Conservation (phyloP, 352 stramenopile genomes). For the Phytophthora idaei region DNA sequence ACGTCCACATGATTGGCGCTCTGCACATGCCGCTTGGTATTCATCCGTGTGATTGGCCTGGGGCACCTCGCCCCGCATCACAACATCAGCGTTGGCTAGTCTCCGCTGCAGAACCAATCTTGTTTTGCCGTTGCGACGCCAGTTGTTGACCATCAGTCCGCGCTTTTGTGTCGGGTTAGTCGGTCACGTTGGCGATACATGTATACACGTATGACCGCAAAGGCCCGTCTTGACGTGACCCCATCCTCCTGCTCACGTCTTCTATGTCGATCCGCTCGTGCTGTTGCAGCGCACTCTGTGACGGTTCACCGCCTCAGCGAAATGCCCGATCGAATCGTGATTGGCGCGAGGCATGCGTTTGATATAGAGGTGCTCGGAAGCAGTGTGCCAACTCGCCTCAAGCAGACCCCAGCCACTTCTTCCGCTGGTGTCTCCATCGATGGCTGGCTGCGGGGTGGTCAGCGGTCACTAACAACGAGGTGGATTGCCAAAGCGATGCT, state of each 20-base stretch:
- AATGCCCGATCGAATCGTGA: slow-evolving; percentile 15
- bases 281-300: slow-evolving; percentile 18
- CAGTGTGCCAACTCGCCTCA: slow-evolving; percentile 3
- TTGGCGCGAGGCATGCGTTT: slow-evolving; percentile 34
- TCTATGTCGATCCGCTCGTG: slow-evolving; percentile 10
- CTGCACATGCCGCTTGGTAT: slow-evolving; percentile 21
- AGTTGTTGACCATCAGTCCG: slow-evolving; percentile 18
- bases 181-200: slow-evolving; percentile 13
- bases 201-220: neutral
- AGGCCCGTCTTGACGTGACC: slow-evolving; percentile 14
- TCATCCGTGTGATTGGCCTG: slow-evolving; percentile 26
- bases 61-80: slow-evolving; percentile 22
- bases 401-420: slow-evolving; percentile 28
- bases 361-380: slow-evolving; percentile 6
- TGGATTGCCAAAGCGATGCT: neutral
- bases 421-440: slow-evolving; percentile 26
- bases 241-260: slow-evolving; percentile 3
- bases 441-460: slow-evolving; percentile 22
- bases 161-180: slow-evolving; percentile 3
- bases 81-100: slow-evolving; percentile 15
- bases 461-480: neutral
- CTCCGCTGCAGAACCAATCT: neutral
- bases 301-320: slow-evolving; percentile 20
- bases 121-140: slow-evolving; percentile 20
- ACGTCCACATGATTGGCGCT: slow-evolving; percentile 26